phyloP scores from a whole-genome alignment of 2,329 filamentous ascomycete genomes.

The Pseudogymnoascus sp. region DNA sequence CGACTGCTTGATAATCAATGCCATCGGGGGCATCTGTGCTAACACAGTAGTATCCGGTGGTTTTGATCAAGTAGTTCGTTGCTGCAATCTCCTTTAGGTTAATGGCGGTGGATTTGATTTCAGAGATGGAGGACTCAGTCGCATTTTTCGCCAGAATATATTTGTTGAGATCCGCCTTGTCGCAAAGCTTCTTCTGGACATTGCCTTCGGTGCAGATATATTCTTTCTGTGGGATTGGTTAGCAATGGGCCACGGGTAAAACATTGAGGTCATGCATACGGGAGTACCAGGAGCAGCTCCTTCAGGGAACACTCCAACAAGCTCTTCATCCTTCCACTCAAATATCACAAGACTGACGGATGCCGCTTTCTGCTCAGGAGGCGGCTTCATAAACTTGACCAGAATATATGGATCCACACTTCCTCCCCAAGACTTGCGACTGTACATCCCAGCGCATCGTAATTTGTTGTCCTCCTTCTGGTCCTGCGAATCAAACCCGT shows the following conservation, averaged over 20 bases:
- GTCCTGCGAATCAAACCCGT: conserved; percentile 44
- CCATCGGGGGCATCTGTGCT: conserved; percentile 61
- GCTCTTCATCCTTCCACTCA: conserved; percentile 79
- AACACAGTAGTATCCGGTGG: conserved; percentile 95
- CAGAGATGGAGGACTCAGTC: conserved; percentile 58
- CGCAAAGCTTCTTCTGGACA: conserved; percentile 33
- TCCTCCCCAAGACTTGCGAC: conserved; percentile 79
- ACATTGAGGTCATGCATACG: neutral
- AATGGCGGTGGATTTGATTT: conserved; percentile 72
- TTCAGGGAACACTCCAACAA: conserved; percentile 63
- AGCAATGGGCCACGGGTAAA: conserved; percentile 23
- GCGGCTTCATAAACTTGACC: conserved; percentile 61
- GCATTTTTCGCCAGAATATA: conserved; percentile 33
- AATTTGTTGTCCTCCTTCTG: conserved; percentile 69
- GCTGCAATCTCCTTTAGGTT: conserved; percentile 68
- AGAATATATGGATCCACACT: conserved; percentile 82
- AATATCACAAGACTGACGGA: conserved; percentile 82
- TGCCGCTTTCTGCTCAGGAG: conserved; percentile 48
- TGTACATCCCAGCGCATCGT: conserved; percentile 89
- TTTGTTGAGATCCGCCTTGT: too few species aligned
- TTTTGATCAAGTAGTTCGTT: conserved; percentile 76
- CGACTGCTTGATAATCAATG: conserved; percentile 64
- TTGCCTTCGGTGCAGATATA: conserved; percentile 71
- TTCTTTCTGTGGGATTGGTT: conserved; percentile 41
- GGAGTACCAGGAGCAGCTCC: conserved; percentile 26